These are phyloP conservation scores for Tubosaeta brunneosetosa DNA, from an alignment of 768 basidiomycete species.

Conservation along the genomic window DNA sequence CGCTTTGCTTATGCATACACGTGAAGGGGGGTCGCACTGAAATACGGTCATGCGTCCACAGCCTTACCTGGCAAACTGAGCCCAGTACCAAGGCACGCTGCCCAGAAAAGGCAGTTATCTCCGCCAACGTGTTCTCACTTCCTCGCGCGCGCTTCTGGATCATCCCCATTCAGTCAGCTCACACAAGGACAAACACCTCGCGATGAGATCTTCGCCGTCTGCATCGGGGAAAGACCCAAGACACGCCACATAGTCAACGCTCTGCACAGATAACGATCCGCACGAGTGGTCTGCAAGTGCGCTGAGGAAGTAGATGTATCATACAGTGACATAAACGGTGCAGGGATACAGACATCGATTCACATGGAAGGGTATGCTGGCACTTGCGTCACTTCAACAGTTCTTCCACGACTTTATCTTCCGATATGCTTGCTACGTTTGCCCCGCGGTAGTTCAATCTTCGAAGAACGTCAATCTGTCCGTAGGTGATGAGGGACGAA, in stretches of 20 bases:
- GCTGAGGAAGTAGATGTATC: constrained; percentile 13
- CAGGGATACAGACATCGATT: constrained; percentile 23
- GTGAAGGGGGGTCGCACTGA: not conserved
- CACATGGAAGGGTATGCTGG: constrained; percentile 25
- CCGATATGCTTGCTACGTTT: constrained; percentile 74
- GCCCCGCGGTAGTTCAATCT: constrained; percentile 83
- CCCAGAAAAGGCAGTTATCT: not conserved
- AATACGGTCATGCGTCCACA: constrained; percentile 1
- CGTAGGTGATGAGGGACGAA: not conserved
- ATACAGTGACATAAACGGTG: constrained; percentile 24
- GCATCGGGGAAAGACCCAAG: constrained; percentile 2
- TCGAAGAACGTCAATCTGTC: constrained; percentile 81
- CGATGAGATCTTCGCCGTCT: constrained; percentile 6
- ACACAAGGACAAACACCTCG: constrained; percentile 4
- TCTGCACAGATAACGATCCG: constrained; percentile 13
- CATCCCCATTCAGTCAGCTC: constrained; percentile 1
- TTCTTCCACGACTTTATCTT: constrained; percentile 84
- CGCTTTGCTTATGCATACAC: not conserved
- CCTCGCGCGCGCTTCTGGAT: not conserved
- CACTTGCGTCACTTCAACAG: constrained; percentile 53
- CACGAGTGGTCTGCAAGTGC: constrained; percentile 12
- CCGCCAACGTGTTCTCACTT: not conserved
- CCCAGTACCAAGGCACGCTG: not conserved
- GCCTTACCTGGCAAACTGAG: not conserved
- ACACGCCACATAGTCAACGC: constrained; percentile 3